Conservation (phyloP, 2,329 filamentous ascomycete genomes). For the Emergomyces pasteurianus region DNA sequence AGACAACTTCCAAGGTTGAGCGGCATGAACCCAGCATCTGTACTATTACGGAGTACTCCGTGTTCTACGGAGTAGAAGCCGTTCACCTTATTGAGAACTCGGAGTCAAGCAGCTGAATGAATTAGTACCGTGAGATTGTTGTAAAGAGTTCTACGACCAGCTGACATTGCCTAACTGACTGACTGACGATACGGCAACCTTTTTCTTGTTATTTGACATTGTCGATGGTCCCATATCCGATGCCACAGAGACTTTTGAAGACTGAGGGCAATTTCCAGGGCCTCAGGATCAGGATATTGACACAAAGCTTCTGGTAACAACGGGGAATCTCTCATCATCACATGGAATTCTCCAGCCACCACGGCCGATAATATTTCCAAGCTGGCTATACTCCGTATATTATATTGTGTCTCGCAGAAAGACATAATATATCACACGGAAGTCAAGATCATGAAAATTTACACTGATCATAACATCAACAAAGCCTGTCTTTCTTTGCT, state of each 20-base stretch:
- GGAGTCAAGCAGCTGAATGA: constrained; percentile 20
- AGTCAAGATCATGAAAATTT: no score
- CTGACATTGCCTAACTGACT: constrained; percentile 30
- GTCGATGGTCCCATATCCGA: no score
- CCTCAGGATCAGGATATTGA: not conserved
- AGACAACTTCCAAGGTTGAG: constrained; percentile 29
- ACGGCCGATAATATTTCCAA: no score
- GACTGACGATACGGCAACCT: constrained; percentile 5
- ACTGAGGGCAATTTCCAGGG: not conserved
- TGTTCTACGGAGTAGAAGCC: no score
- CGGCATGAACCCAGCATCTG: no score
- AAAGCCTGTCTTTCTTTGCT: not conserved
- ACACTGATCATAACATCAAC: not conserved
- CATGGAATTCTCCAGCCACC: no score
- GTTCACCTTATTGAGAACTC: not conserved
- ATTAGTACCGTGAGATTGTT: constrained; percentile 26
- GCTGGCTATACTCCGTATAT: no score
- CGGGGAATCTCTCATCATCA: no score
- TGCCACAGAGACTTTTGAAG: not conserved
- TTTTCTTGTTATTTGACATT: no score
- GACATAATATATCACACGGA: not conserved
- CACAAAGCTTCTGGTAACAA: not conserved
- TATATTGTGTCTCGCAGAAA: not conserved
- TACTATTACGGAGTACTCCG: no score
- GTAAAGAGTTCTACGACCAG: no score